phyloP scores from a whole-genome alignment of 2,329 filamentous ascomycete genomes.

The Exophiala sp. region DNA sequence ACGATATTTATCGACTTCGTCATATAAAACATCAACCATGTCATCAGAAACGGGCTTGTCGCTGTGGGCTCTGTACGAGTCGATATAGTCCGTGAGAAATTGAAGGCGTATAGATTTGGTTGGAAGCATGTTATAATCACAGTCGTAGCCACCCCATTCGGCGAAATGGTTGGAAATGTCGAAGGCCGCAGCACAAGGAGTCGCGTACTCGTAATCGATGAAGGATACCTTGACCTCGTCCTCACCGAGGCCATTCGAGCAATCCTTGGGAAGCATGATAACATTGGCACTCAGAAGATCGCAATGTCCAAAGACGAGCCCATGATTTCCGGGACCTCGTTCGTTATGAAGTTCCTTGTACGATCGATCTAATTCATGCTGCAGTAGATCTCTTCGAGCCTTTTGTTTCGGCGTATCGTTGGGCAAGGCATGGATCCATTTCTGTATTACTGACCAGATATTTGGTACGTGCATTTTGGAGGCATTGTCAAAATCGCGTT shows the following conservation, averaged over 20 bases:
- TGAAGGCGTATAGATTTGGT: constrained; percentile 70
- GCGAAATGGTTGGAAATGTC: constrained; percentile 98
- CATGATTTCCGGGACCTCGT: constrained; percentile 70
- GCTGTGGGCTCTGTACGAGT: constrained; percentile 62
- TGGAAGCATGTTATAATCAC: constrained; percentile 80
- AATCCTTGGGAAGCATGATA: constrained; percentile 63
- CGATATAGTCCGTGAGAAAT: constrained; percentile 81
- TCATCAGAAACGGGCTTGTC: constrained; percentile 44
- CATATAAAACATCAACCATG: constrained; percentile 62
- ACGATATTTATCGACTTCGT: constrained; percentile 81
- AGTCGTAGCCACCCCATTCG: constrained; percentile 96
- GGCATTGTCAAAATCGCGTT: constrained; percentile 30
- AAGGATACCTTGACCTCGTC: constrained; percentile 63
- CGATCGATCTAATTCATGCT: constrained; percentile 69
- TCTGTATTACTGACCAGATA: constrained; percentile 92
- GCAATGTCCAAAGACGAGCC: constrained; percentile 49
- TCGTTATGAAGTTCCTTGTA: constrained; percentile 70
- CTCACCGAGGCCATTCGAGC: constrained; percentile 34
- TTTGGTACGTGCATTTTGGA: constrained; percentile 74
- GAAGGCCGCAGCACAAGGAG: constrained; percentile 89
- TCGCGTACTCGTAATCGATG: constrained; percentile 98
- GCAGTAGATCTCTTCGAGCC: constrained; percentile 63
- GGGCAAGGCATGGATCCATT: constrained; percentile 87
- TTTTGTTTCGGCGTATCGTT: constrained; percentile 66
- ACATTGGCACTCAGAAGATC: constrained; percentile 96